phyloP scores from a whole-genome alignment of 1,284 basidiomycete species.

The Puccinia brachypodii region DNA sequence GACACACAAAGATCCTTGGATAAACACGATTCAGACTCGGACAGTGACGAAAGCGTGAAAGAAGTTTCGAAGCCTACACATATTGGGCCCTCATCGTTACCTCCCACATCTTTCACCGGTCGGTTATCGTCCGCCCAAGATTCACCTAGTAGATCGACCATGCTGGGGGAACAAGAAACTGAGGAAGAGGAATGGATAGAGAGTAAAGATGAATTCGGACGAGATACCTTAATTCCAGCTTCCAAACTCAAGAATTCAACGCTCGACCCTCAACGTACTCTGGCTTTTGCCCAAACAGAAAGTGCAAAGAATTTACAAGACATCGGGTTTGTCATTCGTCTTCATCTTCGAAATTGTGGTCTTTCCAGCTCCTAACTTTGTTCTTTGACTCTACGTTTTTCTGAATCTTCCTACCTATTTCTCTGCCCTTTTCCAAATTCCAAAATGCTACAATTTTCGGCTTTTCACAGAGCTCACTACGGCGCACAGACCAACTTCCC shows the following conservation, averaged over 20 bases:
- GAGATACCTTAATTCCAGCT: background rate
- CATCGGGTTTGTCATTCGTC: background rate
- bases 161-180: background rate
- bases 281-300: conserved; percentile 34
- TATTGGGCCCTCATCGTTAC: background rate
- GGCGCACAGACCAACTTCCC: conserved; percentile 35
- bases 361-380: background rate
- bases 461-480: conserved; percentile 29
- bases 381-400: background rate
- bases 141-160: background rate
- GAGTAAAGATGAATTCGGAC: conserved; percentile 33
- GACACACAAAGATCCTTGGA: background rate
- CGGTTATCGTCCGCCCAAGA: background rate
- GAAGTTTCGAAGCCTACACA: background rate
- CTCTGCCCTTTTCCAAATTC: background rate
- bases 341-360: background rate
- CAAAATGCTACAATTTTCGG: background rate
- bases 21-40: background rate
- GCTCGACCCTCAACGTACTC: conserved; percentile 25
- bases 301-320: conserved; percentile 14
- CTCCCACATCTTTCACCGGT: conserved; percentile 19
- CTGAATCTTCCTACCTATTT: background rate
- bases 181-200: conserved; percentile 47
- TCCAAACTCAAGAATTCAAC: background rate
- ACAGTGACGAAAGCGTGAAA: conserved; percentile 6